Conservation (phyloP, 2,329 filamentous ascomycete genomes). For the Penicillium sp. region DNA sequence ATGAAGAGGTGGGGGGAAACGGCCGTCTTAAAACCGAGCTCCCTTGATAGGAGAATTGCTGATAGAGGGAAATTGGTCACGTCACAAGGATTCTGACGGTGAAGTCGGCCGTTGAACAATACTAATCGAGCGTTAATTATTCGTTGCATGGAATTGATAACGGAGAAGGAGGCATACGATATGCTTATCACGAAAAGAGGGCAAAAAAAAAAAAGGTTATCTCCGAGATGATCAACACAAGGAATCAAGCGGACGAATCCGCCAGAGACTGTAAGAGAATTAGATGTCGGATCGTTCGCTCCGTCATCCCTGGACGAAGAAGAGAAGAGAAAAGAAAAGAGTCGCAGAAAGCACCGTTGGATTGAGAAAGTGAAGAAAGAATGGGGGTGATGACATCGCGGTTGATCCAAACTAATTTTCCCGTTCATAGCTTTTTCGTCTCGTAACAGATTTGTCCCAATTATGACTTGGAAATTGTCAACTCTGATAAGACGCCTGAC, state of each 20-base stretch:
- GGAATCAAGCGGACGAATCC: conserved; percentile 15
- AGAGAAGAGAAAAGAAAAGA: conserved; percentile 1
- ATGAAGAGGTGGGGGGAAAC: conserved; percentile 17
- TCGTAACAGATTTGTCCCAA: conserved; percentile 20
- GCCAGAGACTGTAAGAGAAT: conserved; percentile 28
- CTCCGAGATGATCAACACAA: conserved; percentile 11
- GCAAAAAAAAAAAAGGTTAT: conserved; percentile 10
- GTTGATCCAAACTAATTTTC: conserved; percentile 5
- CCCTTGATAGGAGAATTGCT: background rate
- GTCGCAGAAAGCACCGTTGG: background rate
- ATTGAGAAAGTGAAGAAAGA: background rate
- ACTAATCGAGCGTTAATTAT: background rate
- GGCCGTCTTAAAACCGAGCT: background rate
- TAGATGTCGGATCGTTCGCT: conserved; percentile 26
- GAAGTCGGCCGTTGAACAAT: no score
- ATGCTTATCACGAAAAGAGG: conserved; percentile 23
- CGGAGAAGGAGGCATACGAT: conserved; percentile 14
- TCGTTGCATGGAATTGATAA: background rate
- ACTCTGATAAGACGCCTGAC: conserved; percentile 26
- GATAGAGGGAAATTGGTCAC: conserved; percentile 3
- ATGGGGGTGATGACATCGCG: conserved; percentile 18
- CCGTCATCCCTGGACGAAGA: conserved; percentile 26
- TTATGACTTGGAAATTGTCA: conserved; percentile 21
- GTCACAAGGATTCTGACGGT: no score
- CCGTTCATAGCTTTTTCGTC: conserved; percentile 22